Conservation (phyloP, 805 yeast species). For the Cyberlindnera maclurae region DNA sequence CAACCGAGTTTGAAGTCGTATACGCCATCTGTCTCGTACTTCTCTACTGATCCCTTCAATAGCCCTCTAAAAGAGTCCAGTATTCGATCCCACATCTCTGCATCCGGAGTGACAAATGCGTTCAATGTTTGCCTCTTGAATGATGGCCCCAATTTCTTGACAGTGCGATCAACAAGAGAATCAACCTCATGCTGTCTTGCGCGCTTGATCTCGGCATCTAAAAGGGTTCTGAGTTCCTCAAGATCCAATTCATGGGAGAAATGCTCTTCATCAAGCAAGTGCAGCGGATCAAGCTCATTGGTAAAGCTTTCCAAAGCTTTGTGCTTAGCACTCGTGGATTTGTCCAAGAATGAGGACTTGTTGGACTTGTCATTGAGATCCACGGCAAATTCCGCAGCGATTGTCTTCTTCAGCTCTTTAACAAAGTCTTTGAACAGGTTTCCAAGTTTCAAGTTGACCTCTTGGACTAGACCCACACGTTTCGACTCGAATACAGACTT, state of each 20-base stretch:
- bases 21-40: constrained; percentile 24
- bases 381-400: constrained; percentile 26
- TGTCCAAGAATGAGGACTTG: constrained; percentile 26
- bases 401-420: constrained; percentile 27
- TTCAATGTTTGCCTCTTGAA: constrained; percentile 47
- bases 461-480: constrained; percentile 38
- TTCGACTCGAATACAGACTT: constrained; percentile 60
- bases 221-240: constrained; percentile 23
- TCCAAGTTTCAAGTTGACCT: constrained; percentile 40
- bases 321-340: constrained; percentile 27
- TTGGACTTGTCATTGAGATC: constrained; percentile 24
- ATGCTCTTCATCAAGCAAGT: constrained; percentile 10
- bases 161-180: constrained; percentile 32
- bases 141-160: constrained; percentile 38
- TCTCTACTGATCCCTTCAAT: constrained; percentile 25
- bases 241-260: constrained; percentile 29
- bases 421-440: constrained; percentile 39
- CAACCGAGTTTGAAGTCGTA: constrained; percentile 63
- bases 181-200: constrained; percentile 21
- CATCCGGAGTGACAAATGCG: constrained; percentile 42
- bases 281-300: constrained; percentile 12
- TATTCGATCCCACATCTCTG: constrained; percentile 56
- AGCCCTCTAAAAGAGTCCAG: constrained; percentile 35
- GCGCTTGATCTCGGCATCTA: constrained; percentile 22
- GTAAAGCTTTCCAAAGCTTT: constrained; percentile 13